These are phyloP conservation scores for Inosperma sp. DNA, from an alignment of 768 basidiomycete genomes.

Conservation along the genomic window DNA sequence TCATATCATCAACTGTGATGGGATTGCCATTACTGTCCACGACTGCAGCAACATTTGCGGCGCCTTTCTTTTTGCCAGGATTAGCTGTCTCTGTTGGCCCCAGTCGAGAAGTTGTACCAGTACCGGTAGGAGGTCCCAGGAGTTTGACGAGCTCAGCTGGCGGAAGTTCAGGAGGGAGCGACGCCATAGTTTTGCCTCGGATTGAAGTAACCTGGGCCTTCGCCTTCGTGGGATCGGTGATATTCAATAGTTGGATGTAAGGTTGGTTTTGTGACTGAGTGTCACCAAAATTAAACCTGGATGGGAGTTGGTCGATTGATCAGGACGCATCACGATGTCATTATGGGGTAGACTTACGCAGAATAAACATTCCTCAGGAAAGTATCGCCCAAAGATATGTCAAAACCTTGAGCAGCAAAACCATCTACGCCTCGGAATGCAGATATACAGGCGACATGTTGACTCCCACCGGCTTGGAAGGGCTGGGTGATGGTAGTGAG, in stretches of 20 bases:
- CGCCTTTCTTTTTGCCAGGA: neutral
- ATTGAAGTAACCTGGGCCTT: slow-evolving; percentile 27
- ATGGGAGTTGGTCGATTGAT: neutral
- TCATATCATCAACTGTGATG: slow-evolving; percentile 10
- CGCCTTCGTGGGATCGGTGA: slow-evolving; percentile 33
- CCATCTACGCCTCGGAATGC: slow-evolving; percentile 29
- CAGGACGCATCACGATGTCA: too few relatives aligned
- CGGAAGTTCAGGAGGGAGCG: slow-evolving; percentile 24
- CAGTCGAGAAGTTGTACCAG: slow-evolving; percentile 1
- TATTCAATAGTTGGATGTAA: slow-evolving; percentile 39
- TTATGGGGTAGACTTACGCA: slow-evolving; percentile 28
- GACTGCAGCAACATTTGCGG: slow-evolving; percentile 1
- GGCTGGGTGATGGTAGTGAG: slow-evolving; percentile 30
- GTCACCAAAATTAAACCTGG: slow-evolving; percentile 43
- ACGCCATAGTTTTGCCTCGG: slow-evolving; percentile 24
- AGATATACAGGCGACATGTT: slow-evolving; percentile 37
- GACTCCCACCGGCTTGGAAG: slow-evolving; percentile 21
- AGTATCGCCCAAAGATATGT: slow-evolving; percentile 40
- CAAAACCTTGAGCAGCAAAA: slow-evolving; percentile 26
- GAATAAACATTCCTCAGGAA: slow-evolving; percentile 46
- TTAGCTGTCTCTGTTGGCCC: neutral
- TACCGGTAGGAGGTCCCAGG: slow-evolving; percentile 10
- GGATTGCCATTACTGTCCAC: too few relatives aligned
- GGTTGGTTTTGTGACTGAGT: slow-evolving; percentile 22
- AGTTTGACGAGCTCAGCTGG: slow-evolving; percentile 22